These are phyloP conservation scores for Hypoxylon intermedium DNA, from an alignment of 495 filamentous ascomycete genomes.

Conservation along the genomic window DNA sequence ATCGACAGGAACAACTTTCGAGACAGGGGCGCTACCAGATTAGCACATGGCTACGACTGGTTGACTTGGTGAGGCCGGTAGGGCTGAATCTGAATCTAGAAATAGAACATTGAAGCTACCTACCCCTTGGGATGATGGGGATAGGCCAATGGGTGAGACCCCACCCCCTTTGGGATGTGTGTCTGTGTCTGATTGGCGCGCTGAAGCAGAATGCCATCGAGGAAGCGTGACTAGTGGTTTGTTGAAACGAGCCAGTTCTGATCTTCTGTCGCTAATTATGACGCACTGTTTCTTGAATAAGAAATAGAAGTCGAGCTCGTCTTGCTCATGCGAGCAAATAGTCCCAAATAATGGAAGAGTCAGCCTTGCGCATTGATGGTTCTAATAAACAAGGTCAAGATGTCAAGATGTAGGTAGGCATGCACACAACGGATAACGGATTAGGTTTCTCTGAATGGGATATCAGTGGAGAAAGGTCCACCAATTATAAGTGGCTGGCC, in stretches of 20 bases:
- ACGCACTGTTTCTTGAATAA: no score
- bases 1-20: slow-evolving; percentile 34
- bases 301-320: no score
- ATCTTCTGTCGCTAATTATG: neutral
- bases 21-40: slow-evolving; percentile 25
- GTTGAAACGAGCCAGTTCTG: neutral
- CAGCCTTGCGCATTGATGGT: neutral
- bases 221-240: slow-evolving; percentile 16
- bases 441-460: slow-evolving; percentile 12
- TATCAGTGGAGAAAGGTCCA: slow-evolving; percentile 30
- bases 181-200: slow-evolving; percentile 38
- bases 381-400: neutral
- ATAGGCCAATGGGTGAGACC: slow-evolving; percentile 35
- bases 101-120: slow-evolving; percentile 33
- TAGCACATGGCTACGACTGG: slow-evolving; percentile 31
- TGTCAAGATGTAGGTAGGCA: no score
- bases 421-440: slow-evolving; percentile 25
- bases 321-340: no score
- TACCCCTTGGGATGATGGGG: slow-evolving; percentile 15
- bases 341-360: no score
- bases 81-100: slow-evolving; percentile 42
- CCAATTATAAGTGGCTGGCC: slow-evolving; percentile 25
- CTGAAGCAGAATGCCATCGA: slow-evolving; percentile 23
- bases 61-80: slow-evolving; percentile 22
- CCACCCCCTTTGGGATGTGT: slow-evolving; percentile 39